Percentiles rank a stretch among this genome's conserved stretches.
phyloP scores from a whole-genome alignment of 257 asterid genomes.

The Scutellaria barbata region DNA sequence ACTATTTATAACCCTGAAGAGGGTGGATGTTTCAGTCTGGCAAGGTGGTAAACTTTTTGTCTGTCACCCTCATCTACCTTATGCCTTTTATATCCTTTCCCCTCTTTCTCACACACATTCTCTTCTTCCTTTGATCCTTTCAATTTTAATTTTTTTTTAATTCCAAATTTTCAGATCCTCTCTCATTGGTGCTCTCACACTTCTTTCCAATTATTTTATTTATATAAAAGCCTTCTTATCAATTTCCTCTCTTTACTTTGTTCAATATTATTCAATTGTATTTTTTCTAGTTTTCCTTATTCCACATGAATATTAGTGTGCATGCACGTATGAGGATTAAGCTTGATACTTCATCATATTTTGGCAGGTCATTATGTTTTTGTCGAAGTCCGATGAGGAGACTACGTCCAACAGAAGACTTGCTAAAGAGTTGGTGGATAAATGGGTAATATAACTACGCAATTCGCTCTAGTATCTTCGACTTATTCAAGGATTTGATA shows the following conservation, averaged over 20 bases:
- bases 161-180: not conserved
- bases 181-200: not conserved
- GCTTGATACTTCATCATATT: constrained; percentile 20
- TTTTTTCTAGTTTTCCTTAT: constrained; percentile 6
- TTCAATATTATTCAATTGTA: constrained; percentile 17
- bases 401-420: constrained; percentile 86
- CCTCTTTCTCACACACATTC: constrained; percentile 9
- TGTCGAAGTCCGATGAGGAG: constrained; percentile 94
- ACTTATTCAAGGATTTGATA: constrained; percentile 10
- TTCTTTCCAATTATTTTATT: not conserved
- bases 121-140: not conserved
- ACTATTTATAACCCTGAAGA: constrained; percentile 4
- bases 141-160: not conserved
- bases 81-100: not conserved
- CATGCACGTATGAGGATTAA: constrained; percentile 25
- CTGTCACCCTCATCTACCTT: not conserved
- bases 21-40: constrained; percentile 4
- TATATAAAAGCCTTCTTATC: not conserved
- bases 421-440: constrained; percentile 96
- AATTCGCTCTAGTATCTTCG: not conserved
- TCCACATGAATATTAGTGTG: not conserved
- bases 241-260: constrained; percentile 10
- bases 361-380: constrained; percentile 90
- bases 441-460: constrained; percentile 68
- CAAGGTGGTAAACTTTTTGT: constrained; percentile 7